Conservation (phyloP, 305 asterid genomes). For the Fraxinus sp. region DNA sequence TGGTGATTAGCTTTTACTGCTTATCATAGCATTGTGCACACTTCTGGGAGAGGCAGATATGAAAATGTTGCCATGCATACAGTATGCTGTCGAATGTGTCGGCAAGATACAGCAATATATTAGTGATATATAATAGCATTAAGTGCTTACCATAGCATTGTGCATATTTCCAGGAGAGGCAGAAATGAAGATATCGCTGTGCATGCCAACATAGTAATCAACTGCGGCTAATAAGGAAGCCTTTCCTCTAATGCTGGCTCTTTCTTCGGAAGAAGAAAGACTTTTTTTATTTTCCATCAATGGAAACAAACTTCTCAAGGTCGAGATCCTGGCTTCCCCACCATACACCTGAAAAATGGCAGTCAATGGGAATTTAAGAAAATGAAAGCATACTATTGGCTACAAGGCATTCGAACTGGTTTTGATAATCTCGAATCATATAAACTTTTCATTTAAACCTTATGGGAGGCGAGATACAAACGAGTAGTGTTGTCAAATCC, state of each 20-base stretch:
- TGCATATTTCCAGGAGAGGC: slow-evolving; percentile 99
- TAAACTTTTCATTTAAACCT: slow-evolving; percentile 42
- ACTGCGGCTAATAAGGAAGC: slow-evolving; percentile 93
- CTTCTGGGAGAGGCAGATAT: not conserved
- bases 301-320: slow-evolving; percentile 73
- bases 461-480: slow-evolving; percentile 89
- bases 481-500: slow-evolving; percentile 86
- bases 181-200: slow-evolving; percentile 84
- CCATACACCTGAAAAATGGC: slow-evolving; percentile 68
- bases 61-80: not conserved
- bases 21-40: not conserved
- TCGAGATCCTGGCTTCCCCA: slow-evolving; percentile 90
- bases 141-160: slow-evolving; percentile 79
- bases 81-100: not conserved
- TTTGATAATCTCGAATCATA: not conserved
- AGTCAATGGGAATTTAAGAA: slow-evolving; percentile 3
- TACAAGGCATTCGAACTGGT: not conserved
- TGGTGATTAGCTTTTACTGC: not conserved
- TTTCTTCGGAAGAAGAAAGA: slow-evolving; percentile 76
- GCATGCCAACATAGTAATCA: slow-evolving; percentile 91
- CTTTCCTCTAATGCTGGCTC: slow-evolving; percentile 74
- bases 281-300: slow-evolving; percentile 87
- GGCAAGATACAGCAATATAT: not conserved
- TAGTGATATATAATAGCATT: not conserved
- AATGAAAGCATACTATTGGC: not conserved